Percentiles rank a stretch among this genome's conserved stretches.
These are phyloP conservation scores for Cercospora brassicicola DNA, from an alignment of 2,329 filamentous ascomycete genomes.

Conservation along the genomic window DNA sequence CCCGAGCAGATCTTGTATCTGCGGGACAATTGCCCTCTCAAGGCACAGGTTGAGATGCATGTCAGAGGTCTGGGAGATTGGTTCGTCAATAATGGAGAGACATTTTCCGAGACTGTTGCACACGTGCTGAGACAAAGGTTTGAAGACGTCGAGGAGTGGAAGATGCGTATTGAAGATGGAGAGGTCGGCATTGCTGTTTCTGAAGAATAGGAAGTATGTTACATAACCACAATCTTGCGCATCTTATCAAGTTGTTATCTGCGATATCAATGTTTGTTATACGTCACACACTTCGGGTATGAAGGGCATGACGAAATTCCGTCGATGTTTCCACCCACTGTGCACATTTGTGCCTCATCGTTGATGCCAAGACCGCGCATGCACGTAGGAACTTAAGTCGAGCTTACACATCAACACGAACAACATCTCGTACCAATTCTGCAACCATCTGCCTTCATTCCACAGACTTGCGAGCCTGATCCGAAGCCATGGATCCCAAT, in stretches of 20 bases:
- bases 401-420: background rate
- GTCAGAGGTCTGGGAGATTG: slow-evolving; percentile 56
- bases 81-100: slow-evolving; percentile 65
- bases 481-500: slow-evolving; percentile 17
- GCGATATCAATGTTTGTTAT: background rate
- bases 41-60: slow-evolving; percentile 59
- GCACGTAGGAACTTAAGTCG: background rate
- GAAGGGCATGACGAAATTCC: background rate
- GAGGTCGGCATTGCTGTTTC: slow-evolving; percentile 63
- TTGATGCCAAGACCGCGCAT: background rate
- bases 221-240: background rate
- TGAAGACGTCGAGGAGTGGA: slow-evolving; percentile 57
- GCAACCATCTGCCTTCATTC: too few relatives aligned
- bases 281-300: background rate
- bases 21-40: slow-evolving; percentile 56
- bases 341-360: background rate
- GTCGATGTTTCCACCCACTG: background rate
- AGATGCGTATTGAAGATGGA: slow-evolving; percentile 66
- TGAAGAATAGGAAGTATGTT: slow-evolving; percentile 21
- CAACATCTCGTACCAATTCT: too few relatives aligned
- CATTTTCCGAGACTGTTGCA: slow-evolving; percentile 59
- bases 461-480: too few relatives aligned
- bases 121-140: slow-evolving; percentile 59
- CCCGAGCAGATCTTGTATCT: slow-evolving; percentile 61
- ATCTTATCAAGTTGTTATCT: background rate